Evolutionary conservation across 768 basidiomycete species (phyloP).

Genomic region (Dendrothele bispora): DNA sequence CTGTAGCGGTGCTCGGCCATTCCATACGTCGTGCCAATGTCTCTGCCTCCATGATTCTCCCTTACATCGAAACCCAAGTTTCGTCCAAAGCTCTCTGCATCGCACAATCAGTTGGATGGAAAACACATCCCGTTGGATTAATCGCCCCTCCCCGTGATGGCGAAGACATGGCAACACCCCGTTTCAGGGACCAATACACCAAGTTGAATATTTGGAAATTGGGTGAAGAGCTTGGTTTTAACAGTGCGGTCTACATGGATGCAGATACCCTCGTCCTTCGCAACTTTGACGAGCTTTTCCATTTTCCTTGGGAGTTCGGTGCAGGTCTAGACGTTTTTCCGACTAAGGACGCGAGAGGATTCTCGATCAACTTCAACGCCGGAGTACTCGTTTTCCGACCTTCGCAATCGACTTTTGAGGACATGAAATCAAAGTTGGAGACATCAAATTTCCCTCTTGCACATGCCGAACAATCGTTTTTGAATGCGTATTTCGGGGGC

Average conservation of each 20-base stretch:
- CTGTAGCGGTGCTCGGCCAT: constrained; percentile 27
- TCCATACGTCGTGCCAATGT: constrained; percentile 22
- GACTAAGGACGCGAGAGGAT: constrained; percentile 21
- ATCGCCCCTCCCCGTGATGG: constrained; percentile 32
- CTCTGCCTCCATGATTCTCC: constrained; percentile 23
- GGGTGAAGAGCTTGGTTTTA: constrained; percentile 25
- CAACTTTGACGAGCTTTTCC: constrained; percentile 34
- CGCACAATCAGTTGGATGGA: constrained; percentile 27
- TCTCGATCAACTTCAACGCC: constrained; percentile 33
- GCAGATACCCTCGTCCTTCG: constrained; percentile 33
- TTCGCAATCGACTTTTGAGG: constrained; percentile 23
- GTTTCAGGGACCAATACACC: constrained; percentile 34
- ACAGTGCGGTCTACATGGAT: constrained; percentile 31
- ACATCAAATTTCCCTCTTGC: constrained; percentile 35
- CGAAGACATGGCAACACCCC: constrained; percentile 20
- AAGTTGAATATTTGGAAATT: constrained; percentile 34
- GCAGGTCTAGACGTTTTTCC: constrained; percentile 34
- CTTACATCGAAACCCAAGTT: constrained; percentile 28
- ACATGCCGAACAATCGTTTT: constrained; percentile 44
- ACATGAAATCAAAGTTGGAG: constrained; percentile 35
- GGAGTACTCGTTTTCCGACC: constrained; percentile 35
- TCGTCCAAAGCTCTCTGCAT: constrained; percentile 29
- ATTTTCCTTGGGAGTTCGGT: constrained; percentile 30
- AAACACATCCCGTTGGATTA: constrained; percentile 22
- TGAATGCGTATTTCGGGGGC: constrained; percentile 34